Base-by-base conservation (phyloP, 306 rosid species). In the Glycine latifolia region DNA sequence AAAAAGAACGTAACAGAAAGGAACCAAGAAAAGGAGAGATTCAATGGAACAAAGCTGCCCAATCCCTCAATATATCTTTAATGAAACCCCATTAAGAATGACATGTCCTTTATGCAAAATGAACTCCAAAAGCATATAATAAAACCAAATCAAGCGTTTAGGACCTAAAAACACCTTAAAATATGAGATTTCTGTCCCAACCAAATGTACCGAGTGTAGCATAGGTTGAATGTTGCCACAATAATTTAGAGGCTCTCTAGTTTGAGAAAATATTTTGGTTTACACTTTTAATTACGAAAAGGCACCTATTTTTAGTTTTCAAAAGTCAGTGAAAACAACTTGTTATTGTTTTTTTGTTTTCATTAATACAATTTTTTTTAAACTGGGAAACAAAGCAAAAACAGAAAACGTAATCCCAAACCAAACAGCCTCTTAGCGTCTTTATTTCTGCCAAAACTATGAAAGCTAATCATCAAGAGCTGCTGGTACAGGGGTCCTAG, bases 31-130 rank as follows among this genome's bases (percentile, higher is more conserved):
- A 61, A 41, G n/a, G 14, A 3, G 33, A 33, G 11, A 8, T 16
- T 11, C 3, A 33, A 59, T 3, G 71, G 39, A 62, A 63, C 7
- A n/a, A 35, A 76, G 33, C 16, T 33, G 52, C 39, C 15, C 49
- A 77, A 48, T 49, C 73, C 48, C 26, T 65, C 6, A 10, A 47
- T 6, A 16, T 16, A 75, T 44, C 48, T 60, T 4, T 20, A 31
- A 44, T 31, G 60, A 76, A 61, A 5, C 61, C 31, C 71, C n/a
- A 12, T 44, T 60, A 20, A 59, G 47, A 59, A 59, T 67, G 67
- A 6, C 6, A 31, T 3, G 20, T 60, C 33, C 60, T 76, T 60
- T 60, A 46, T 69, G 50, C 58, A 10, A 47, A 76, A 76, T 47
- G 55, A 48, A 65, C 11, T 9, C 17, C 72, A 14, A 14, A 14